Evolutionary conservation across 2,329 filamentous ascomycete genomes (phyloP).

Genomic region (Alternaria dauci): DNA sequence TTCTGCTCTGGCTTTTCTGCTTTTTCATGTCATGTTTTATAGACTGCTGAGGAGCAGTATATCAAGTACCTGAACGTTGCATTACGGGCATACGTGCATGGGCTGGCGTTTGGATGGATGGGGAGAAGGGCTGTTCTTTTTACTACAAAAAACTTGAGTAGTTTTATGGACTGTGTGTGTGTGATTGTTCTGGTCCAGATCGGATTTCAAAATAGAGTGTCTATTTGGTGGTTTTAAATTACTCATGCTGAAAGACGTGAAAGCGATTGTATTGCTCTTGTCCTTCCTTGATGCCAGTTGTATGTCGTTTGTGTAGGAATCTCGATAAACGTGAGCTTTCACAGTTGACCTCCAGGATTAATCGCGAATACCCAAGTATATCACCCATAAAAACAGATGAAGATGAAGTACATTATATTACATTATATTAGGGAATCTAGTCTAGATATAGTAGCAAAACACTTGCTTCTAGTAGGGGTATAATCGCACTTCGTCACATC

Average conservation of each 20-base stretch:
- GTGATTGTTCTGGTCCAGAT: background rate
- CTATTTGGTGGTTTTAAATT: background rate
- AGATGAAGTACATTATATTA: background rate
- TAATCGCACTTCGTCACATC: background rate
- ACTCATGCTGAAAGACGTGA: too few relatives aligned
- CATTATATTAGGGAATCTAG: background rate
- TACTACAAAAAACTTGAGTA: slow-evolving; percentile 1
- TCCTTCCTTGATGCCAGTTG: too few relatives aligned
- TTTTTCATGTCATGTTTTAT: slow-evolving; percentile 9
- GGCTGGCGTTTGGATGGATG: slow-evolving; percentile 14
- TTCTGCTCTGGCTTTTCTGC: background rate
- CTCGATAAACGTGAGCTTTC: too few relatives aligned
- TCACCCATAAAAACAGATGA: too few relatives aligned
- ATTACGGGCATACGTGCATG: slow-evolving; percentile 21
- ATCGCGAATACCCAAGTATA: too few relatives aligned
- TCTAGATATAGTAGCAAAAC: background rate
- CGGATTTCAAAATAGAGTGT: background rate
- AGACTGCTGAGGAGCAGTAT: slow-evolving; percentile 32
- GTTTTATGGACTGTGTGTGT: slow-evolving; percentile 8
- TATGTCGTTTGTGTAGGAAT: too few relatives aligned
- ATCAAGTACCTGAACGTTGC: slow-evolving; percentile 24
- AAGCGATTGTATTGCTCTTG: too few relatives aligned
- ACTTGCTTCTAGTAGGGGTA: too few relatives aligned
- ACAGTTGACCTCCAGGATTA: background rate
- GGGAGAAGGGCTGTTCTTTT: background rate